These are phyloP conservation scores for Zizania palustris DNA, from an alignment of 202 grass and related monocot species.

Conservation along the genomic window DNA sequence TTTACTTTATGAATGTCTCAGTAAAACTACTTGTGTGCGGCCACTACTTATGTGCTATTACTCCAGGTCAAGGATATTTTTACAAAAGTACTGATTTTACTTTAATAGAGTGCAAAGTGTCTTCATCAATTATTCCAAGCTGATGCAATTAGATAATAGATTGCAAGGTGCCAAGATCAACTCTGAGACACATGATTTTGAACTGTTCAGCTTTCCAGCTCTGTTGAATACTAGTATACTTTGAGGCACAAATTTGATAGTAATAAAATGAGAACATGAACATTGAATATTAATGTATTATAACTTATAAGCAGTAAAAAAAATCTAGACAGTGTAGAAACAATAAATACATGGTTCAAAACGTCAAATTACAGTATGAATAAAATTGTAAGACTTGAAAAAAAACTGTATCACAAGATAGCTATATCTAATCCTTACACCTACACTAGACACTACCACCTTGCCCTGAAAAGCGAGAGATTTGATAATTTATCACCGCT, in stretches of 20 bases:
- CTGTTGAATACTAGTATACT: neutral
- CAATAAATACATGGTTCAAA: neutral
- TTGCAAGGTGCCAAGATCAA: slow-evolving; percentile 10
- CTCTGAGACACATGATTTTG: neutral
- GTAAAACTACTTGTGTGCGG: neutral
- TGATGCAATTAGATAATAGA: neutral
- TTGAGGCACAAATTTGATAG: slow-evolving; percentile 18
- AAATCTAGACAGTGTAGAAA: neutral
- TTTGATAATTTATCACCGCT: too few species aligned
- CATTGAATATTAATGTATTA: neutral
- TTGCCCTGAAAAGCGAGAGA: neutral
- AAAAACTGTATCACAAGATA: neutral
- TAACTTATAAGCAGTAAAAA: neutral
- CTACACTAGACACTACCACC: neutral
- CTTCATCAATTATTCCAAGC: slow-evolving; percentile 16
- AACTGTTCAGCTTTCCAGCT: neutral
- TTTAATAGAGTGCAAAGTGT: slow-evolving; percentile 1
- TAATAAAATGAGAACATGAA: slow-evolving; percentile 10
- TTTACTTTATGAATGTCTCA: neutral
- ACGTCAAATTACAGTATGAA: neutral
- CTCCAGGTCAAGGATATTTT: neutral
- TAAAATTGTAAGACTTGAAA: neutral
- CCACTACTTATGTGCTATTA: neutral
- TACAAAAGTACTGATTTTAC: slow-evolving; percentile 15
- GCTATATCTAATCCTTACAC: neutral